Evolutionary conservation across 176 grass and related monocot genomes (phyloP).

Genomic region (Rhynchospora pubera): DNA sequence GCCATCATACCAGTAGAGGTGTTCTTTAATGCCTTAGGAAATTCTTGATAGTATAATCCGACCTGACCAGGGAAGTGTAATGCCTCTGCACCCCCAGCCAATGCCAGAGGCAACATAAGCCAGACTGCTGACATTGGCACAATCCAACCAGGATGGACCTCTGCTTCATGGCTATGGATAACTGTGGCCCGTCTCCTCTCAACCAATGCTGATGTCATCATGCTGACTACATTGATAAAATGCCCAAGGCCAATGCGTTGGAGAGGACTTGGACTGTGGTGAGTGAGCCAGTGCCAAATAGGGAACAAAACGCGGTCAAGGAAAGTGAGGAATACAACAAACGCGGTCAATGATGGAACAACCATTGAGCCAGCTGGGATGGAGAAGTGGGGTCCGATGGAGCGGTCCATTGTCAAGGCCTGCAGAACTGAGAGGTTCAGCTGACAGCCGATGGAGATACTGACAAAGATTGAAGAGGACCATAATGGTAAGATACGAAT

Average conservation of each 20-base stretch:
- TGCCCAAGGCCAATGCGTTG: slow-evolving; percentile 54
- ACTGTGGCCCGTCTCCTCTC: slow-evolving; percentile 32
- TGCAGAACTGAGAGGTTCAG: slow-evolving; percentile 53
- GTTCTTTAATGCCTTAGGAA: slow-evolving; percentile 57
- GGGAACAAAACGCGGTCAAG: slow-evolving; percentile 55
- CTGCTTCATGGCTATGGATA: slow-evolving; percentile 26
- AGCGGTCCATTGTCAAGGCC: slow-evolving; percentile 69
- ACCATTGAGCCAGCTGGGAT: slow-evolving; percentile 51
- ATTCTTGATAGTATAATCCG: slow-evolving; percentile 65
- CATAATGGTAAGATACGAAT: slow-evolving; percentile 55
- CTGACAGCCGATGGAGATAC: slow-evolving; percentile 48
- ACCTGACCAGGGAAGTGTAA: slow-evolving; percentile 60
- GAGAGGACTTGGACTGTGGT: slow-evolving; percentile 35
- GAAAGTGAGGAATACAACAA: slow-evolving; percentile 33
- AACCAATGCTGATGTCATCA: slow-evolving; percentile 41
- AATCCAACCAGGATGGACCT: slow-evolving; percentile 32
- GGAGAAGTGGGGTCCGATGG: slow-evolving; percentile 31
- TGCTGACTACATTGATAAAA: slow-evolving; percentile 31
- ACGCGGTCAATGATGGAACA: slow-evolving; percentile 13
- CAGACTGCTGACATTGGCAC: slow-evolving; percentile 59
- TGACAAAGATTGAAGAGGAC: slow-evolving; percentile 41
- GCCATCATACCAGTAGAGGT: slow-evolving; percentile 55
- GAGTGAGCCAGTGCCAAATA: slow-evolving; percentile 24
- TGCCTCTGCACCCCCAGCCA: slow-evolving; percentile 44
- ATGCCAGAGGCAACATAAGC: slow-evolving; percentile 50